A percentile compares a stretch with the other conserved stretches of the same genome.
These are phyloP conservation scores for Sextonia rubra DNA, from an alignment of 164 flowering plant genomes.

Conservation along the genomic window DNA sequence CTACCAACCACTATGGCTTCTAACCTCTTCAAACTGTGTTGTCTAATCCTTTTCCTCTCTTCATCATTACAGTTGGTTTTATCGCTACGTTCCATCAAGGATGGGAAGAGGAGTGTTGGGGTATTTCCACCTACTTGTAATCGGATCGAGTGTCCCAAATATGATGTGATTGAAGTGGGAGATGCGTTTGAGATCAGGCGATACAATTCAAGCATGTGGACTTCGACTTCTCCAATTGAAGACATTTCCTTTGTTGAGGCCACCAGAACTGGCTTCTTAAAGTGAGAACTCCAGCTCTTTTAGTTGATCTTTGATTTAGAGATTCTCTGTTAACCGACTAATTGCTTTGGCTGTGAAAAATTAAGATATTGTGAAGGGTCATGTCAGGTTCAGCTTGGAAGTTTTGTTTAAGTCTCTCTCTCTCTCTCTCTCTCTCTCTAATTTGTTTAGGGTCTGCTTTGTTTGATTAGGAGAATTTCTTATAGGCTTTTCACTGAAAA, in stretches of 20 bases:
- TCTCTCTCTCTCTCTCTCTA: no score
- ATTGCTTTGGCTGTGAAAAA: no score
- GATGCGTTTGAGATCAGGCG: slow-evolving; percentile 76
- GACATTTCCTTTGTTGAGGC: slow-evolving; percentile 73
- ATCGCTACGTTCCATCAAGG: not conserved
- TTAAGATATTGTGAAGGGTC: no score
- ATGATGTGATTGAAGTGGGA: slow-evolving; percentile 41
- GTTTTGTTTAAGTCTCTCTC: no score
- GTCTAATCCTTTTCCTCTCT: slow-evolving; percentile 9
- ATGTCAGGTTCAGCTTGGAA: no score
- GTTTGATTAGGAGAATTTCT: no score
- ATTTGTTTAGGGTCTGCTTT: no score
- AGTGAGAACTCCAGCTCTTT: slow-evolving; percentile 34
- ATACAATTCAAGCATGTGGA: slow-evolving; percentile 64
- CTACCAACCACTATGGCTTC: slow-evolving; percentile 20
- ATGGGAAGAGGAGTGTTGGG: not conserved
- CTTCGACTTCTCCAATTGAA: slow-evolving; percentile 57
- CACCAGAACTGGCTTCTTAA: slow-evolving; percentile 58
- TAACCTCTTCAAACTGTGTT: slow-evolving; percentile 7
- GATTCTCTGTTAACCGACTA: no score
- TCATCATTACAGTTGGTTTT: not conserved
- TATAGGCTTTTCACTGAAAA: no score
- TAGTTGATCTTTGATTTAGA: not conserved
- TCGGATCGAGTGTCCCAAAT: slow-evolving; percentile 80
- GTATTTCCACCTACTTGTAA: slow-evolving; percentile 50